phyloP scores from a whole-genome alignment of 495 filamentous ascomycete genomes.

The Xylaria grammica region DNA sequence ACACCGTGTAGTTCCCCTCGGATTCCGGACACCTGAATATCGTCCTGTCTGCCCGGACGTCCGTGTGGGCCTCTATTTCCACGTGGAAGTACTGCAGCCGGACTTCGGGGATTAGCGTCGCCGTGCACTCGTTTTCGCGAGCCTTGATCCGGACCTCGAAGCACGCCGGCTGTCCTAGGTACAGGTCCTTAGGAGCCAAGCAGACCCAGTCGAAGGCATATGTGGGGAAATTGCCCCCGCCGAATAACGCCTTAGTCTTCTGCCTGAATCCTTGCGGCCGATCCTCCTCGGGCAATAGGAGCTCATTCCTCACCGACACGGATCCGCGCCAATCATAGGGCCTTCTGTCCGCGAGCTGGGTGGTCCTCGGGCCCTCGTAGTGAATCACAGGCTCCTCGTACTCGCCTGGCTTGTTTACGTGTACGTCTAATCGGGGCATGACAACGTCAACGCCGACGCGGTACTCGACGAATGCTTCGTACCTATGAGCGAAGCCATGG shows the following conservation, averaged over 20 bases:
- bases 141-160: constrained; percentile 18
- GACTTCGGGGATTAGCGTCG: constrained; percentile 16
- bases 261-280: constrained; percentile 19
- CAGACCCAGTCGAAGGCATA: constrained; percentile 23
- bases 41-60: background rate
- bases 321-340: background rate
- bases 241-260: constrained; percentile 21
- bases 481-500: constrained; percentile 8
- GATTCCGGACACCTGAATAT: constrained; percentile 3
- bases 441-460: constrained; percentile 18
- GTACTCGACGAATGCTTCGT: constrained; percentile 23
- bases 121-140: constrained; percentile 13
- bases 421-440: constrained; percentile 14
- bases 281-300: constrained; percentile 15
- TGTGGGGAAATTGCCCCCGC: constrained; percentile 13
- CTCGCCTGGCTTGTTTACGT: background rate
- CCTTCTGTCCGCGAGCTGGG: background rate
- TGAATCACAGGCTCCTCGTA: constrained; percentile 10
- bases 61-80: background rate
- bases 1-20: background rate
- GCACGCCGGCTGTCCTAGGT: constrained; percentile 3
- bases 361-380: constrained; percentile 2
- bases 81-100: constrained; percentile 9
- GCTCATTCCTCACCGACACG: constrained; percentile 12
- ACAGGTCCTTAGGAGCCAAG: constrained; percentile 1